Base-by-base conservation (phyloP, 75 land plant species). In the Cupressus sempervirens region DNA sequence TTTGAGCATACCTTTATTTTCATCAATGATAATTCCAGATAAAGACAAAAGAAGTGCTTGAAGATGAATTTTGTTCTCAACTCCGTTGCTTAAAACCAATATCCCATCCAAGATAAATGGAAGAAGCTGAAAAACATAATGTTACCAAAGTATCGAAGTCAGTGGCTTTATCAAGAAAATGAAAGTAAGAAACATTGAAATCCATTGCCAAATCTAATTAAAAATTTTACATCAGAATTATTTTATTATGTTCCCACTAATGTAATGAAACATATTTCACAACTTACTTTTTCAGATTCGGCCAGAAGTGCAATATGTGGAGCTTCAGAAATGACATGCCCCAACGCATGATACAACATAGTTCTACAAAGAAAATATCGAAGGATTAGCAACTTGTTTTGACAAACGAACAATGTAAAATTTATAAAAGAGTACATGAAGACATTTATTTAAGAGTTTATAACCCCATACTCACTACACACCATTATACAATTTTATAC, bases 11-110 rank as follows among this genome's bases (percentile, higher is more conserved):
- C 81, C 81, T 20, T 97, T 96, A 87, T 87, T 88, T 52, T 88
- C 91, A 87, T 97, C 96, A 48, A 88, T 89, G 76, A 97, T 84
- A 54, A 95, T 86, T 30, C 91, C 91, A 86, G 99, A 95, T 8
- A 95, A 85, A 52, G 93, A 97, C 80, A 97, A 88, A 56, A 97
- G 86, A 40, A 92, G 88, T 73, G 87, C 77, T 35, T 90, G 93
- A 14, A 93, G 40, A 1, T 87, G 56, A 34, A 92, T 93, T 58
- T 94, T 91, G 83, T 94, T 84, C 52, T 23, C 81, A 84, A 45
- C 50, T 82, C 94, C 91, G 58, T 58, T 82, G 80, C 89, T 89
- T 79, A 97, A 76, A 15, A 81, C 67, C 46, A 91, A 91, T 76
- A 97, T 85, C 41, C 89, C 85, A 48, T 91, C 93, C 88, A 94